Evolutionary conservation across 1,284 basidiomycete species (phyloP), one percentile per base, ranked within the genome.

Genomic region (Coniferiporia sulphurascens): DNA sequence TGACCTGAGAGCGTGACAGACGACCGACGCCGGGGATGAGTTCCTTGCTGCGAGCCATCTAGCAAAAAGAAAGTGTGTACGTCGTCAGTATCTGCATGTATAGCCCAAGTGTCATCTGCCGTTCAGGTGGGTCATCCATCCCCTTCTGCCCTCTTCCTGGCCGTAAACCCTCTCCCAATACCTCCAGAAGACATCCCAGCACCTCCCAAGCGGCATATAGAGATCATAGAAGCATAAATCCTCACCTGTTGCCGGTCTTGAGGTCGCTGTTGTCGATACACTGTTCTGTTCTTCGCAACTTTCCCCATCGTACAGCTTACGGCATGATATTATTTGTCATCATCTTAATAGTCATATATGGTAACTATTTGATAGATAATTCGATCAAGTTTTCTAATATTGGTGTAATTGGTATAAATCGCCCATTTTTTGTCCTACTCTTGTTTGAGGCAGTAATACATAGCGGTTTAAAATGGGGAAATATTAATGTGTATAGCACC

Each of bases 21-120:
- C 92, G 90, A 68, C 92, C 90, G 75, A 96, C 80, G 76, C 89
- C 82, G 68, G 89, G 85, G 73, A 85, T 86, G 76, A 95, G 78
- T 80, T 89, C 85, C 80, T 89, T 89, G 78, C 85, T 92, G 81
- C 94, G 91, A 78, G 93, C 93, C 94, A 97, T 96, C 87, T 90
- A 71, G 62, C 57, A 68, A 52, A 65, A 55, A 55, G 62, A 53
- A 56, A 66, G 52, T 62, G 62, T 65, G 52, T 50, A 56, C 34
- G 56, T 41, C 44, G 50, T 58, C 62, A 67, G 61, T 68, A 38
- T 59, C 22, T 22, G 48, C 35, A 1, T 48, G 44, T 27, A 27
- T 27, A 5, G 27, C 27, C 50, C 3, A 19, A 36, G 21, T 48
- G 43, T 41, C 9, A n/a, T 32, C 27, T 51, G 49, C 49, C 22